These are phyloP conservation scores for Oenanthe javanica DNA, from an alignment of 140 eudicot species.

Conservation along the genomic window DNA sequence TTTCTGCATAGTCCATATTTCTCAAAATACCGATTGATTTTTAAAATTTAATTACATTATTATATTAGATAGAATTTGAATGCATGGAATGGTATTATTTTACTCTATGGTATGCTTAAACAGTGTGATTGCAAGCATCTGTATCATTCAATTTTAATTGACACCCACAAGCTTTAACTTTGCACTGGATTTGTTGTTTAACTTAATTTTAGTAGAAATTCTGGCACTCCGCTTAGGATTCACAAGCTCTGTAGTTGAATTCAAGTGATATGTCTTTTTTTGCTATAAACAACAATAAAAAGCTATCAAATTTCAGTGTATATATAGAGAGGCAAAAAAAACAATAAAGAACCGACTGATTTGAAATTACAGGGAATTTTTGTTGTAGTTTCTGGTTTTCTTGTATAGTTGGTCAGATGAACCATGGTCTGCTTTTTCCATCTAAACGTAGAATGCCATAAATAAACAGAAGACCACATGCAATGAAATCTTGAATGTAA, in stretches of 20 bases:
- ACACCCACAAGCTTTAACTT: background rate
- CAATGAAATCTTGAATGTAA: background rate
- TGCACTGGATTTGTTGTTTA: background rate
- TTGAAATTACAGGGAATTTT: background rate
- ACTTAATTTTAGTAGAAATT: background rate
- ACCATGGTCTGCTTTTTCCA: background rate
- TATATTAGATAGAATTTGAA: background rate
- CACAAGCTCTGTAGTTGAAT: background rate
- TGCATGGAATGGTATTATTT: background rate
- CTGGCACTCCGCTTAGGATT: background rate
- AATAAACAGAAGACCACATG: background rate
- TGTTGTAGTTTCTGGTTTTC: background rate
- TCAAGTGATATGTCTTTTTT: background rate
- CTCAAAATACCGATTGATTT: background rate
- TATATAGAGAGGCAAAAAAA: background rate
- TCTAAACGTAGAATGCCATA: background rate
- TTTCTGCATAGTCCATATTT: background rate
- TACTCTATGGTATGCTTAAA: background rate
- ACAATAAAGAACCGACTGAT: background rate
- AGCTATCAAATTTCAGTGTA: background rate
- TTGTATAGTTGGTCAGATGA: background rate
- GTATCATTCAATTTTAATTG: background rate
- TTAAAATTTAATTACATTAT: background rate
- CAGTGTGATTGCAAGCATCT: background rate
- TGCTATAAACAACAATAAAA: background rate